A percentile compares a stretch with the other conserved stretches of the same genome.
These are phyloP conservation scores for Yamadazyma jaroonii DNA, from an alignment of 1,139 yeast genomes.

Conservation along the genomic window DNA sequence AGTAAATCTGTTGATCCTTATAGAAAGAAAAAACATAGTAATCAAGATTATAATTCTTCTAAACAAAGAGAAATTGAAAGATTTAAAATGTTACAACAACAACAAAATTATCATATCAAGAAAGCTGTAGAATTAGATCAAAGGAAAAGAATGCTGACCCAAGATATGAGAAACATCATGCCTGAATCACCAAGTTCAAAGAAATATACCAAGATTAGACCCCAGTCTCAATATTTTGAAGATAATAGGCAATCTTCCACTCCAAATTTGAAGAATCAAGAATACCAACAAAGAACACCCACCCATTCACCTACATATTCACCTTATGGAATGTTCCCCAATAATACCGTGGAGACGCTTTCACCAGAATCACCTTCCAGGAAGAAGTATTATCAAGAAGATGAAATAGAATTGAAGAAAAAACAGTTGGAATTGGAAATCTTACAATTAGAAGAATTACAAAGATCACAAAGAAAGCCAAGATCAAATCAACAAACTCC, in stretches of 20 bases:
- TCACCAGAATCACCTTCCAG: conserved; percentile 25
- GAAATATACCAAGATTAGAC: conserved; percentile 14
- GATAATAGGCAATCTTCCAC: conserved; percentile 19
- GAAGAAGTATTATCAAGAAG: conserved; percentile 7
- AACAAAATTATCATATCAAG: conserved; percentile 28
- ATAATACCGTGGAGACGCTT: conserved; percentile 26
- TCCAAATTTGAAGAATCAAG: conserved; percentile 13
- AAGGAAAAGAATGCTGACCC: conserved; percentile 19
- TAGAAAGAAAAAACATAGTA: conserved; percentile 6
- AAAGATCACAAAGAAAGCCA: conserved; percentile 21
- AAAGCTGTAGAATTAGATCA: conserved; percentile 17
- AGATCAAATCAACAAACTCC: conserved; percentile 7
- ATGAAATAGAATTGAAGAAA: conserved; percentile 26
- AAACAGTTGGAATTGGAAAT: conserved; percentile 42
- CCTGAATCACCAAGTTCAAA: conserved; percentile 14
- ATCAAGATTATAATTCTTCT: conserved; percentile 6
- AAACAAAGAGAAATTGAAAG: conserved; percentile 33
- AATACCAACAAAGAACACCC: conserved; percentile 1
- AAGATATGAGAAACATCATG: conserved; percentile 15
- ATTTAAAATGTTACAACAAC: conserved; percentile 31
- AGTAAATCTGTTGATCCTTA: conserved; percentile 16
- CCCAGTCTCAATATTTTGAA: conserved; percentile 18
- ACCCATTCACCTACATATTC: conserved; percentile 1
- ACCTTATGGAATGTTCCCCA: conserved; percentile 14
- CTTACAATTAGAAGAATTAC: conserved; percentile 36